These are phyloP conservation scores for Hypsizygus marmoreus DNA, from an alignment of 768 basidiomycete species.

Conservation along the genomic window DNA sequence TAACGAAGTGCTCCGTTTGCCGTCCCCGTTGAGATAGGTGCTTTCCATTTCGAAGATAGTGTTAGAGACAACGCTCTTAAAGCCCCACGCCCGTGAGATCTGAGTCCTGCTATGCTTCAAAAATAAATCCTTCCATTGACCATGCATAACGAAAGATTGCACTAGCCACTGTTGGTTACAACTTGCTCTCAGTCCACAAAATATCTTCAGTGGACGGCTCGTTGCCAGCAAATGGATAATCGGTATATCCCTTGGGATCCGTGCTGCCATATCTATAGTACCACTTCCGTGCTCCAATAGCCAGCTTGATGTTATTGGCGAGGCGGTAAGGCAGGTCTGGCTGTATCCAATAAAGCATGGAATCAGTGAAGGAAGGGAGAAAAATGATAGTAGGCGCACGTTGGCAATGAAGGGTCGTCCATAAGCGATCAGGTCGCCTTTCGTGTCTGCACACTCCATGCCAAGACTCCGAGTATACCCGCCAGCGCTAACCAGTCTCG, in stretches of 20 bases:
- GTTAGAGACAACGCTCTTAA: too few relatives aligned
- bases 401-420: constrained; percentile 40
- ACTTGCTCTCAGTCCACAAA: constrained; percentile 4
- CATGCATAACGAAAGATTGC: too few relatives aligned
- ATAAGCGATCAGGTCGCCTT: constrained; percentile 34
- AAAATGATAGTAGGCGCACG: constrained; percentile 23
- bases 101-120: too few relatives aligned
- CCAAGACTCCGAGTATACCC: constrained; percentile 34
- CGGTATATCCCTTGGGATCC: constrained; percentile 29
- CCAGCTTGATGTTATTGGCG: constrained; percentile 25
- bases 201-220: not conserved
- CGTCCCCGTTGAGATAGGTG: too few relatives aligned
- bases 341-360: constrained; percentile 9
- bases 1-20: too few relatives aligned
- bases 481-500: constrained; percentile 35
- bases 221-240: constrained; percentile 26
- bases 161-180: too few relatives aligned
- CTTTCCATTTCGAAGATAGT: too few relatives aligned
- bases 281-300: constrained; percentile 23
- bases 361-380: not conserved
- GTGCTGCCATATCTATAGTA: constrained; percentile 26
- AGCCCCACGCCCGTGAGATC: too few relatives aligned
- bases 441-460: constrained; percentile 28
- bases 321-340: constrained; percentile 36
- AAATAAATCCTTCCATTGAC: too few relatives aligned